Evolutionary conservation across 352 stramenopile species (phyloP), one percentile per base, ranked within the genome.

Genomic region (Phytophthora ohioensis): DNA sequence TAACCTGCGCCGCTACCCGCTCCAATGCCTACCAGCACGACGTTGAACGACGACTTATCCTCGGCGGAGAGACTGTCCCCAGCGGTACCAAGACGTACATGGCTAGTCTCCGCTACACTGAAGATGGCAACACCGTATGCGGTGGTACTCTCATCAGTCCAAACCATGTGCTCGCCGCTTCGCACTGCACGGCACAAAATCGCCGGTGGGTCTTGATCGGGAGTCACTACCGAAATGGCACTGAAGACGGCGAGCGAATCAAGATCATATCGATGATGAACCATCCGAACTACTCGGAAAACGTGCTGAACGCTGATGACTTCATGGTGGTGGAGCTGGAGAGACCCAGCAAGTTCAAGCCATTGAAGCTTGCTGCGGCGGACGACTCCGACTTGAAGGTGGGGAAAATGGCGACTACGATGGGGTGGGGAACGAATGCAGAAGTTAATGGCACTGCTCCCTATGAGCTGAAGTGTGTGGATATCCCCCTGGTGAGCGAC

Each of bases 261-360:
- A 56, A 56, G 34, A 46, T 70, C 8, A 36, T 67, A 30, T 63
- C 61, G 4, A 34, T 75, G 6, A 71, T 70, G 48, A 69, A 57
- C 17, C 55, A 71, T 4, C 54, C 41, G 2, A 67, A 59, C 31
- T 75, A 67, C 31, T 57, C 41, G 0, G 48, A 74, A 30, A 62
- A 53, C 5, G 39, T 68, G 2, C 5, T 36, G 15, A 32, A 64
- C 13, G 51, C 71, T 4, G 43, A 64, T n/a, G 71, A 81, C 15
- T 87, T 83, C 59, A 56, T 81, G 32, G 64, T 93, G 9, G 36
- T 91, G 13, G 75, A 79, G 51, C 77, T 84, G n/a, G 69, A 69
- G 42, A 74, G 38, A 31, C 58, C 69, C 0, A 79, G 69, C 43
- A 79, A 61, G 9, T 78, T 63, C 17, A 7, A 69, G 6, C 73